Conservation (phyloP, 768 basidiomycete genomes). For the Lentinula raphanica region DNA sequence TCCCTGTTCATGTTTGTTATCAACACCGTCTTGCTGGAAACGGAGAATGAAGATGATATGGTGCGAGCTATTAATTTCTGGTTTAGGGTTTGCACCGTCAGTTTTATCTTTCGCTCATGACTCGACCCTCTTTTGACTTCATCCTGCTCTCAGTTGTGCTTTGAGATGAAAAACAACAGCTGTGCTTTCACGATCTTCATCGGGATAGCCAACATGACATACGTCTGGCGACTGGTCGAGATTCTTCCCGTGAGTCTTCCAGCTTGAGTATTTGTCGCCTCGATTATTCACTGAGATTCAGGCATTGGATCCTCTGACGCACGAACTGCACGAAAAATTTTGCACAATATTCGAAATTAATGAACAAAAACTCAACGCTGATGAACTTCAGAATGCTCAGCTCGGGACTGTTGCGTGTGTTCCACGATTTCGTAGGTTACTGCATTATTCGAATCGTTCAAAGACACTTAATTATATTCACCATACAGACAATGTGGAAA, state of each 20-base stretch:
- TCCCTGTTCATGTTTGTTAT: slow-evolving; percentile 6
- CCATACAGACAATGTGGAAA: neutral
- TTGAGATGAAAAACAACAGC: neutral
- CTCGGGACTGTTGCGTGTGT: neutral
- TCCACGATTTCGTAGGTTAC: neutral
- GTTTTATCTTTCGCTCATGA: neutral
- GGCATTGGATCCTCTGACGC: neutral
- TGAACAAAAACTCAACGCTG: neutral
- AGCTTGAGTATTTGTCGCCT: too few relatives aligned
- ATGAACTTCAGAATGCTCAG: neutral
- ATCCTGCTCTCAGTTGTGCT: neutral
- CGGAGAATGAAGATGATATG: neutral
- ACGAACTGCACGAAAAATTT: neutral
- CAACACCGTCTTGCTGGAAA: neutral
- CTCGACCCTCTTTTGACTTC: neutral
- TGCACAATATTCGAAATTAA: neutral
- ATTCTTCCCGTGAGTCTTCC: neutral
- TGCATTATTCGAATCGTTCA: neutral
- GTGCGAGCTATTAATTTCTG: neutral
- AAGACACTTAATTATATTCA: neutral
- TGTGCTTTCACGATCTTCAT: neutral
- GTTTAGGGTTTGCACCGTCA: neutral
- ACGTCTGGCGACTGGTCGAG: neutral
- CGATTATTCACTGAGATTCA: neutral
- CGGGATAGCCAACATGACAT: neutral